Percentiles rank a stretch among this genome's conserved stretches.
These are phyloP conservation scores for Didymella segeticola DNA, from an alignment of 2,329 filamentous ascomycete genomes.

Conservation along the genomic window DNA sequence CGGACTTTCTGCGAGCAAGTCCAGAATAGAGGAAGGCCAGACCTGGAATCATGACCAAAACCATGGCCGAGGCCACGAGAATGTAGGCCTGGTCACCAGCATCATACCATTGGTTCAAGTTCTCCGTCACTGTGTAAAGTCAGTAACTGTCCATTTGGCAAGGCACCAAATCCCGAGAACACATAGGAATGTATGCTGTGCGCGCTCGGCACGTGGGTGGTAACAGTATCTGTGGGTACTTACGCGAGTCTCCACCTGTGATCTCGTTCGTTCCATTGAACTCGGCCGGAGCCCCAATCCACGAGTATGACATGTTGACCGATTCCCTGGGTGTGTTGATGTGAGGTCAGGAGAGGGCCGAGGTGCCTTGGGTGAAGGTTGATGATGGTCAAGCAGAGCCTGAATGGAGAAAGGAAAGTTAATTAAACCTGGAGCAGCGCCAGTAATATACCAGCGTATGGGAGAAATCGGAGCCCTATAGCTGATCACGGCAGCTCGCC, in stretches of 20 bases:
- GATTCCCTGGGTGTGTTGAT: constrained; percentile 19
- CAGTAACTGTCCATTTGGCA: constrained; percentile 7
- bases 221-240: constrained; percentile 48
- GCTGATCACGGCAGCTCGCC: constrained; percentile 36
- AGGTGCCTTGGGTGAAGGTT: constrained; percentile 13
- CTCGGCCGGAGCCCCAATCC: constrained; percentile 52
- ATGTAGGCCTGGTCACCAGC: constrained; percentile 95
- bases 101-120: constrained; percentile 95
- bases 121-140: constrained; percentile 69
- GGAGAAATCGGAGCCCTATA: constrained; percentile 42
- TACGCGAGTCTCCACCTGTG: constrained; percentile 80
- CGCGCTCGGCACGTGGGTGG: constrained; percentile 29
- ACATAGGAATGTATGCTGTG: constrained; percentile 2
- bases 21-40: constrained; percentile 98
- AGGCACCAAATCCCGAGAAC: neutral
- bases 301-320: constrained; percentile 57
- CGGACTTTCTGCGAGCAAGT: constrained; percentile 95
- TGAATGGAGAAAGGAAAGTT: constrained; percentile 15
- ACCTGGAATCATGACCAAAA: constrained; percentile 94
- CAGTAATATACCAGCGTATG: constrained; percentile 42
- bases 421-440: constrained; percentile 28
- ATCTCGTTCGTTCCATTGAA: constrained; percentile 64
- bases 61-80: constrained; percentile 87
- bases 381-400: constrained; percentile 22
- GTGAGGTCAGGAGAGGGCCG: constrained; percentile 13